Evolutionary conservation across 495 filamentous ascomycete genomes (phyloP), one percentile per base, ranked within the genome.

Genomic region (Hypoxylon fuscum): DNA sequence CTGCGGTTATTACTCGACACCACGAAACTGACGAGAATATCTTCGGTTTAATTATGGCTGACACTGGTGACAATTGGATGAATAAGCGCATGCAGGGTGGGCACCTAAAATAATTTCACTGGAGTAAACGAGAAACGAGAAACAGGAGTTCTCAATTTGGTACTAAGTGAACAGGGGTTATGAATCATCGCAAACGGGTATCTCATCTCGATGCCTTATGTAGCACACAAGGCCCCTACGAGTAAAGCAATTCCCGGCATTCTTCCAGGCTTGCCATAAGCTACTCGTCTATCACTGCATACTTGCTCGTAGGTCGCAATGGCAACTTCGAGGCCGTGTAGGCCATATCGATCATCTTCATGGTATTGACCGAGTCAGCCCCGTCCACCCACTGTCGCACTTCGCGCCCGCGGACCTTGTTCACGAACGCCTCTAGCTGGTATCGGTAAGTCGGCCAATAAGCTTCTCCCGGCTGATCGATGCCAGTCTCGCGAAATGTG

Each of bases 351-450:
- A 86, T 68, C 72, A 79, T 79, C 67, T 76, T 70, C 77, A 81
- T 80, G 63, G 83, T 79, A 17, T 62, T 64, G 34, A 87, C 78
- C 17, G 77, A 83, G 38, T 86, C 82, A 51, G 76, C 73, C 1
- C 68, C 71, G 58, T 75, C 70, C 7, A 87, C 67, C 85, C 85
- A 87, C 6, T 77, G 71, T 3, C 69, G 74, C 27, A 70, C 70
- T 53, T 81, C 79, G 4, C 79, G 68, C 0, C 79, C 79, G 22
- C 77, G 79, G 3, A 87, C 60, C 18, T 63, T 70, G 61, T 86
- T 81, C 12, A 87, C 80, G 62, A 88, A 88, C 52, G 81, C 73
- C 56, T 87, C 78, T 5, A 88, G 70, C 69, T 83, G 78, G 56
- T 81, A 73, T 9, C 77, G 74, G 60, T 85, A 85, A 2, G 77